Percentiles rank a stretch among this genome's conserved stretches.
Evolutionary conservation across 306 rosid genomes (phyloP).

Genomic region (Gleditsia sinensis): DNA sequence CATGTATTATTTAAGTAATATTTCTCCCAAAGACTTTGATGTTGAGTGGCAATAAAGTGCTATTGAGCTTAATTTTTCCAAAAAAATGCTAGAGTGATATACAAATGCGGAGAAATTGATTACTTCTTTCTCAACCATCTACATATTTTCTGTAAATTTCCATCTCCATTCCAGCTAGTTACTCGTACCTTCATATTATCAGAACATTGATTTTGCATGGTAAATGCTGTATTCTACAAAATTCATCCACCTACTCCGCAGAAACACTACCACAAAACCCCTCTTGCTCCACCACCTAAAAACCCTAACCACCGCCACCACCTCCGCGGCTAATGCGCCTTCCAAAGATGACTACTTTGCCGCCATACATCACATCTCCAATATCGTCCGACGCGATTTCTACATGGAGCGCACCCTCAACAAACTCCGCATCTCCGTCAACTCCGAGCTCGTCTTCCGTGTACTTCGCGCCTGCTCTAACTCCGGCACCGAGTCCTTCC

Average conservation of each 20-base stretch:
- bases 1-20: no score
- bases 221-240: slow-evolving; percentile 26
- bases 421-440: slow-evolving; percentile 70
- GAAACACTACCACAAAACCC: not conserved
- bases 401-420: slow-evolving; percentile 93
- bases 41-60: no score
- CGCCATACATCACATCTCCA: slow-evolving; percentile 80
- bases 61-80: no score
- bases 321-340: not conserved
- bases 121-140: not conserved
- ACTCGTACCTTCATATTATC: no score
- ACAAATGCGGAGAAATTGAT: not conserved
- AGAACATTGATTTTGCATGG: not conserved
- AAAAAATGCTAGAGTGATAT: no score
- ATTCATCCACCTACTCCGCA: slow-evolving; percentile 28
- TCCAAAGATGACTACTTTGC: slow-evolving; percentile 78
- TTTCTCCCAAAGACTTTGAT: no score
- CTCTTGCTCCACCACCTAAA: not conserved
- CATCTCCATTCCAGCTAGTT: no score
- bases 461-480: slow-evolving; percentile 81
- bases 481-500: slow-evolving; percentile 62
- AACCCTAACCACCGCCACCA: slow-evolving; percentile 33
- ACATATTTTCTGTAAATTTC: not conserved
- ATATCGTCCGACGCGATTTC: slow-evolving; percentile 87
- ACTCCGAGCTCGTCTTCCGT: slow-evolving; percentile 87